Evolutionary conservation across 2,329 filamentous ascomycete genomes (phyloP).

Genomic region (Harringtonia aguacate): DNA sequence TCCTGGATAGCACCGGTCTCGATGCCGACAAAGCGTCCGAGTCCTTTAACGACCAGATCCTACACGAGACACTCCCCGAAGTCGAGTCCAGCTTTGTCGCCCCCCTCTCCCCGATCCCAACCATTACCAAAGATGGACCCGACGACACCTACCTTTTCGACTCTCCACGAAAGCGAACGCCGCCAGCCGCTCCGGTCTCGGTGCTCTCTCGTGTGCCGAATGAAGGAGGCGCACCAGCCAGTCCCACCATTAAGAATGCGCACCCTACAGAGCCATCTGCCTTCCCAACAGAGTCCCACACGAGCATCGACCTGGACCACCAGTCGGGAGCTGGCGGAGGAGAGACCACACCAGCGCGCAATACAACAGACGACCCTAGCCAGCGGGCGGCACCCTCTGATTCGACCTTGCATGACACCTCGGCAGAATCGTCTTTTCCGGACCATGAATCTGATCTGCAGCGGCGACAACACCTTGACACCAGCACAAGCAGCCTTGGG

Average conservation of each 20-base stretch:
- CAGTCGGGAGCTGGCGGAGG: too few species aligned
- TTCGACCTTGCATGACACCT: too few species aligned
- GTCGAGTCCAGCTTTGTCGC: constrained; percentile 57
- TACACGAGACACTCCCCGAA: constrained; percentile 48
- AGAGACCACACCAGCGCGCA: too few species aligned
- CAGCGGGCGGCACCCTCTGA: too few species aligned
- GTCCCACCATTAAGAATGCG: background rate
- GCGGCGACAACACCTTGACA: constrained; percentile 10
- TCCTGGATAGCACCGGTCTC: constrained; percentile 26
- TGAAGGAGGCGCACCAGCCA: too few species aligned
- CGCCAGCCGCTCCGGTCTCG: constrained; percentile 1
- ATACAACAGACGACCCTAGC: too few species aligned
- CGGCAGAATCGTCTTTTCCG: too few species aligned
- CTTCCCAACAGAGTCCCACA: too few species aligned
- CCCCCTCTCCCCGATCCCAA: constrained; percentile 43
- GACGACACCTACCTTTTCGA: constrained; percentile 55
- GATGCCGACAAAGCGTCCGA: constrained; percentile 28
- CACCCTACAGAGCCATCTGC: background rate
- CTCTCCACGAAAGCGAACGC: constrained; percentile 22
- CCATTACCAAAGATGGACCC: constrained; percentile 31
- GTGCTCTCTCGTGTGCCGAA: background rate
- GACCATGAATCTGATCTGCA: background rate
- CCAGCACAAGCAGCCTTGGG: constrained; percentile 33
- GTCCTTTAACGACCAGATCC: constrained; percentile 40
- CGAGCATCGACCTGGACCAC: too few species aligned